phyloP scores from a whole-genome alignment of 192 early-diverging fungal genomes.

The Mortierella hygrophila region DNA sequence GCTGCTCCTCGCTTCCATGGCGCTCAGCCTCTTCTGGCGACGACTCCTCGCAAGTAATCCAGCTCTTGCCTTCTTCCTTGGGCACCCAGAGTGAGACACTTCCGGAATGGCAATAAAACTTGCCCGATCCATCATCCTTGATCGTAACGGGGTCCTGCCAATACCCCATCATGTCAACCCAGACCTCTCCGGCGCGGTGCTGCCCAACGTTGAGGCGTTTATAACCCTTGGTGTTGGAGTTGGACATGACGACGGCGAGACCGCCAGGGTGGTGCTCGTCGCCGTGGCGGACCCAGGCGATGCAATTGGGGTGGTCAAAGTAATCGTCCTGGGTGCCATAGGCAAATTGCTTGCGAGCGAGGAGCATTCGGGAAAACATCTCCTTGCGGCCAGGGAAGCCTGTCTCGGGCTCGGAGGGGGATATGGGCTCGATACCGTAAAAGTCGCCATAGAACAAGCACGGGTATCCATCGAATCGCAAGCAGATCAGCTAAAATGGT shows the following conservation, averaged over 20 bases:
- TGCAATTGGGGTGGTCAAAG: constrained; percentile 57
- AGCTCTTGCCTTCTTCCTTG: constrained; percentile 28
- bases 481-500: constrained; percentile 23
- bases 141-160: constrained; percentile 34
- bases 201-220: constrained; percentile 31
- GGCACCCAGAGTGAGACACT: constrained; percentile 29
- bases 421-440: constrained; percentile 54
- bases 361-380: constrained; percentile 38
- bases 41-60: constrained; percentile 27
- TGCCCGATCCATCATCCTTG: constrained; percentile 30
- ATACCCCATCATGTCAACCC: constrained; percentile 46
- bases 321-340: constrained; percentile 63
- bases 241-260: constrained; percentile 38
- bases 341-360: constrained; percentile 51
- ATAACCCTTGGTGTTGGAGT: constrained; percentile 24
- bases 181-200: constrained; percentile 19
- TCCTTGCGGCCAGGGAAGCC: constrained; percentile 43
- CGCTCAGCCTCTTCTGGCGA: constrained; percentile 13
- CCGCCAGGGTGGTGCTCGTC: constrained; percentile 29
- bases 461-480: constrained; percentile 60
- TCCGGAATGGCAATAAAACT: constrained; percentile 33
- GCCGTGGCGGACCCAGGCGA: constrained; percentile 59
- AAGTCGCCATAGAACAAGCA: constrained; percentile 65
- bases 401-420: constrained; percentile 16
- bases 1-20: constrained; percentile 14